Conservation (phyloP, 108 stramenopile genomes). For the Fragilariopsis cylindrus region DNA sequence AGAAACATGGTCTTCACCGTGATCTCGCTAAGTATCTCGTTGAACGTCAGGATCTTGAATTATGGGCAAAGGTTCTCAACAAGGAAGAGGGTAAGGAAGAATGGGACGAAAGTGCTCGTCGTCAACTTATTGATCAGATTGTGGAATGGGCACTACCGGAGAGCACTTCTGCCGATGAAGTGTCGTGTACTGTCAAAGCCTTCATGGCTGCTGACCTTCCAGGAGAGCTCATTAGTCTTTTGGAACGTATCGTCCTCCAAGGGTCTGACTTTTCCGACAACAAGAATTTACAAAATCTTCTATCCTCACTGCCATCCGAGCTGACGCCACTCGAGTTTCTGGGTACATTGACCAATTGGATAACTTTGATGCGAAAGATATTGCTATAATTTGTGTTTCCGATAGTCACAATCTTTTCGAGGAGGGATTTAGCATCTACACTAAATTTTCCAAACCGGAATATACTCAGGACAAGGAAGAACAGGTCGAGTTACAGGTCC, state of each 20-base stretch:
- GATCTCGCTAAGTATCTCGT: conserved; percentile 99
- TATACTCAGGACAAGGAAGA: conserved; percentile 88
- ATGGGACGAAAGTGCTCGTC: conserved; percentile 70
- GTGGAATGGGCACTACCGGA: conserved; percentile 99
- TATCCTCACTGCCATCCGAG: conserved; percentile 99
- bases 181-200: conserved; percentile 99
- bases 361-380: conserved; percentile 99
- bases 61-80: conserved; percentile 96
- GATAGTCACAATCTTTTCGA: conserved; percentile 99
- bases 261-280: conserved; percentile 99
- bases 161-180: conserved; percentile 97
- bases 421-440: conserved; percentile 98
- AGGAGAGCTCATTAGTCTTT: conserved; percentile 96
- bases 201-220: conserved; percentile 99
- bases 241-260: conserved; percentile 99
- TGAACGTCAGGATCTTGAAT: conserved; percentile 95
- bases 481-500: conserved; percentile 93
- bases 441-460: conserved; percentile 96
- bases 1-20: conserved; percentile 97
- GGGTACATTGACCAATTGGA: conserved; percentile 99
- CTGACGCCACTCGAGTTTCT: conserved; percentile 92
- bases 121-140: conserved; percentile 99
- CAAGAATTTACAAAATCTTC: conserved; percentile 99
- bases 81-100: conserved; percentile 75
- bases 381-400: conserved; percentile 98